A percentile compares a stretch with the other conserved stretches of the same genome.
Evolutionary conservation across 2,329 filamentous ascomycete species (phyloP).

Genomic region (Fusarium verticillioides): DNA sequence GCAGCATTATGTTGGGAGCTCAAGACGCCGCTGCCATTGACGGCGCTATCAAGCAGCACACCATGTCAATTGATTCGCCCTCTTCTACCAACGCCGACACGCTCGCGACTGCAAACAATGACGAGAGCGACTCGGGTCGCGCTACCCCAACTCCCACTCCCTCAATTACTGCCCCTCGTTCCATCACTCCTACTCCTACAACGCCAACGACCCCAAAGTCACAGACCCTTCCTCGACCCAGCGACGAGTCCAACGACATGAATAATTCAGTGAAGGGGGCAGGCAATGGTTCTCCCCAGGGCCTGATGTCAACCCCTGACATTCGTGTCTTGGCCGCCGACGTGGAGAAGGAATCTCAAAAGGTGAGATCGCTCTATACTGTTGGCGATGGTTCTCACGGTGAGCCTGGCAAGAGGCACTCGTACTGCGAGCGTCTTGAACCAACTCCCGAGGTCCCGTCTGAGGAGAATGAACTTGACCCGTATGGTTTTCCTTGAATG

Average conservation of each 20-base stretch:
- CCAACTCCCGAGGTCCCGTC: slow-evolving; percentile 63
- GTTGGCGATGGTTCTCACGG: slow-evolving; percentile 63
- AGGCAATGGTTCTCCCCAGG: slow-evolving; percentile 26
- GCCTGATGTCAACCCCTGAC: slow-evolving; percentile 53
- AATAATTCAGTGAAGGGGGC: slow-evolving; percentile 30
- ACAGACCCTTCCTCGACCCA: slow-evolving; percentile 38
- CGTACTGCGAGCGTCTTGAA: slow-evolving; percentile 60
- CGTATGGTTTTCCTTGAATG: slow-evolving; percentile 66
- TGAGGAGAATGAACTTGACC: slow-evolving; percentile 64
- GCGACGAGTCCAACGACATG: slow-evolving; percentile 40
- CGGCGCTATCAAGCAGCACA: slow-evolving; percentile 31
- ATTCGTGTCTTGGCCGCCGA: slow-evolving; percentile 66
- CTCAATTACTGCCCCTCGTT: slow-evolving; percentile 19
- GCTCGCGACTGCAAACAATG: slow-evolving; percentile 23
- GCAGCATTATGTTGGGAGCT: slow-evolving; percentile 70
- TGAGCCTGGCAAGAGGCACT: slow-evolving; percentile 62
- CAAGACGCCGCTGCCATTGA: slow-evolving; percentile 49
- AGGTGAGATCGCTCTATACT: slow-evolving; percentile 74
- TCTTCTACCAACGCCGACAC: slow-evolving; percentile 11
- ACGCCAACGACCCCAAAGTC: slow-evolving; percentile 41
- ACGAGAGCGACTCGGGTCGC: slow-evolving; percentile 36
- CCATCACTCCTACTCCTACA: slow-evolving; percentile 25
- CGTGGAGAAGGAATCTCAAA: slow-evolving; percentile 71
- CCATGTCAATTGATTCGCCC: slow-evolving; percentile 15
- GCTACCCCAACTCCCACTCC: slow-evolving; percentile 35